phyloP scores from a whole-genome alignment of 129 eudicot genomes.

The Erigeron canadensis region DNA sequence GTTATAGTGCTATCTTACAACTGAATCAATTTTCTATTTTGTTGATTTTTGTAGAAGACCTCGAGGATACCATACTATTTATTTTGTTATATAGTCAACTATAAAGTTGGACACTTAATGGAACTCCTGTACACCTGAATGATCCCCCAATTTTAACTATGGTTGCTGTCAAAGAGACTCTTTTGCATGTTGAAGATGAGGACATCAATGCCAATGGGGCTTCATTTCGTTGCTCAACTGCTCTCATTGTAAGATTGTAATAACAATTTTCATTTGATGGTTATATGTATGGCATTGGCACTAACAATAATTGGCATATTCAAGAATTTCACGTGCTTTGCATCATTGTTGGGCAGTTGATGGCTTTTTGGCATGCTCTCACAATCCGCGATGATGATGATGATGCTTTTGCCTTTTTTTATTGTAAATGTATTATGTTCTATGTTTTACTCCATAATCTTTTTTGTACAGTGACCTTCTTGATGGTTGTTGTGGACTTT shows the following conservation, averaged over 20 bases:
- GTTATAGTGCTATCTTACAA: too few relatives aligned
- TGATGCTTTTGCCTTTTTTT: constrained; percentile 64
- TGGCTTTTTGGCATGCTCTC: constrained; percentile 76
- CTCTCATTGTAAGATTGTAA: constrained; percentile 37
- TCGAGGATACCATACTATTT: too few relatives aligned
- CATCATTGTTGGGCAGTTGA: constrained; percentile 38
- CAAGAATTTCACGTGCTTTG: background rate
- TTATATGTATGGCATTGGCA: background rate
- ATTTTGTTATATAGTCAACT: too few relatives aligned
- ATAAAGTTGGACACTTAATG: constrained; percentile 74
- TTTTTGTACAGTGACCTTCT: too few relatives aligned
- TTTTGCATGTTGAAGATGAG: constrained; percentile 32
- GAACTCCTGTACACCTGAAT: constrained; percentile 63
- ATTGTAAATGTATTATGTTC: constrained; percentile 46
- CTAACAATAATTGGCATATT: background rate
- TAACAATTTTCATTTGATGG: background rate
- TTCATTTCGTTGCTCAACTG: constrained; percentile 41
- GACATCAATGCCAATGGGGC: constrained; percentile 38
- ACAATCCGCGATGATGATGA: constrained; percentile 53
- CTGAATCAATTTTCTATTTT: too few relatives aligned
- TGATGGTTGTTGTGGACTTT: too few relatives aligned
- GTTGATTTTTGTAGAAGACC: too few relatives aligned
- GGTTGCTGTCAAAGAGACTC: constrained; percentile 69
- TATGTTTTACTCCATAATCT: too few relatives aligned
- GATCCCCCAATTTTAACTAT: constrained; percentile 72